These are phyloP conservation scores for Trichoderma brevicompactum DNA, from an alignment of 2,329 filamentous ascomycete genomes.

Conservation along the genomic window DNA sequence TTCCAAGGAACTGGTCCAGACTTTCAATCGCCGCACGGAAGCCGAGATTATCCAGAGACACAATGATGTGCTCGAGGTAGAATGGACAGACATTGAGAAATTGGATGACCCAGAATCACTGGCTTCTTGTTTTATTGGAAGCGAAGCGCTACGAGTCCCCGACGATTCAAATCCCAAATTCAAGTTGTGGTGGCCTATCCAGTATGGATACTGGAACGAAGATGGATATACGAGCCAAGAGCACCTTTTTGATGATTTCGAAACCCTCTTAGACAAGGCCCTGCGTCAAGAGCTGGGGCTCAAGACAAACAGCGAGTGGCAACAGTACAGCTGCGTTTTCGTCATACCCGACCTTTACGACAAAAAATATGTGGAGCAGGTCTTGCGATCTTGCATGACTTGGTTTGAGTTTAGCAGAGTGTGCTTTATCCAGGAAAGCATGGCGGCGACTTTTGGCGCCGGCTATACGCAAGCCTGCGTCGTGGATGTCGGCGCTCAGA, in stretches of 20 bases:
- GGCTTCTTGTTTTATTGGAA: constrained; percentile 74
- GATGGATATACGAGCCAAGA: constrained; percentile 81
- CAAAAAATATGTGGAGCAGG: constrained; percentile 83
- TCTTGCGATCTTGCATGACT: constrained; percentile 82
- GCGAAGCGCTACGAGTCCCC: constrained; percentile 81
- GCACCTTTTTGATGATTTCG: constrained; percentile 83
- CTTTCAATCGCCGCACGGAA: constrained; percentile 84
- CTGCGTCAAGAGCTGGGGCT: constrained; percentile 84
- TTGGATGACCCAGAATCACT: constrained; percentile 66
- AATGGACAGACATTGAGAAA: constrained; percentile 84
- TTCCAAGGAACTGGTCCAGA: constrained; percentile 92
- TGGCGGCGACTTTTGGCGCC: constrained; percentile 92
- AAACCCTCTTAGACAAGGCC: constrained; percentile 82
- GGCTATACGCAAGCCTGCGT: constrained; percentile 94
- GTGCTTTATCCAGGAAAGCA: constrained; percentile 94
- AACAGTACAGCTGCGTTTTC: constrained; percentile 93
- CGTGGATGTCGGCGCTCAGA: constrained; percentile 94
- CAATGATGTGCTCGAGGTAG: constrained; percentile 90
- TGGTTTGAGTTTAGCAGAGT: constrained; percentile 89
- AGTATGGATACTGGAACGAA: constrained; percentile 86
- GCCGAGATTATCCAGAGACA: constrained; percentile 90
- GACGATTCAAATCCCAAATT: constrained; percentile 89
- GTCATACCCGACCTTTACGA: constrained; percentile 97
- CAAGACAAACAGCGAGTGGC: constrained; percentile 77
- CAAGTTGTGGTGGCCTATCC: constrained; percentile 90